Percentiles rank a stretch among this genome's conserved stretches.
phyloP scores from a whole-genome alignment of 2,329 filamentous ascomycete genomes.

The Fusarium incarnatum region DNA sequence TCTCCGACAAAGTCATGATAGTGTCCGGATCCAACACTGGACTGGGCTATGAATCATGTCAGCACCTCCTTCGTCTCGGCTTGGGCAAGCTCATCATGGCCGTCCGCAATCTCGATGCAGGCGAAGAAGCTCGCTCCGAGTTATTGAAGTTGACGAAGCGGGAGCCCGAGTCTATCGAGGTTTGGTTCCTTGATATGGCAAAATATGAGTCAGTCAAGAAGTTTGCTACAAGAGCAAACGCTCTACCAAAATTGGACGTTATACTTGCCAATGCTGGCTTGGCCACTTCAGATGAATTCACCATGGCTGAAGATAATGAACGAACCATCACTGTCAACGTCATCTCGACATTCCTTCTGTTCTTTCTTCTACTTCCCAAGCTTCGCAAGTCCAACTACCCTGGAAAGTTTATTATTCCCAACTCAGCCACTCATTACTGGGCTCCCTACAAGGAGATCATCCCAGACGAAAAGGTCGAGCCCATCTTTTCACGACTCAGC shows the following conservation, averaged over 20 bases:
- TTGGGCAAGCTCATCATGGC: slow-evolving; percentile 53
- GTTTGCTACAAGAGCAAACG: slow-evolving; percentile 49
- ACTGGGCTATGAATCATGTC: slow-evolving; percentile 54
- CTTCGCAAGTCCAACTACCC: slow-evolving; percentile 39
- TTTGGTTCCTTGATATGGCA: slow-evolving; percentile 62
- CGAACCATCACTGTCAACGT: slow-evolving; percentile 55
- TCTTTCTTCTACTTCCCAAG: slow-evolving; percentile 40
- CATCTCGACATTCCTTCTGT: slow-evolving; percentile 40
- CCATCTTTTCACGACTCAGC: slow-evolving; percentile 49
- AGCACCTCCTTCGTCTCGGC: slow-evolving; percentile 50
- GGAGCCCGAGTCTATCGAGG: slow-evolving; percentile 49
- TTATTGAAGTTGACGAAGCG: slow-evolving; percentile 41
- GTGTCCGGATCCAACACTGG: slow-evolving; percentile 57
- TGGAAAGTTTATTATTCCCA: slow-evolving; percentile 38
- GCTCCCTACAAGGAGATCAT: slow-evolving; percentile 42
- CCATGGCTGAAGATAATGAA: slow-evolving; percentile 59
- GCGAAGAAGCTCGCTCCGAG: slow-evolving; percentile 54
- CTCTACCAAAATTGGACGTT: slow-evolving; percentile 57
- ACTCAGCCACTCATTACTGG: slow-evolving; percentile 45
- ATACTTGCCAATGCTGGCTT: slow-evolving; percentile 59
- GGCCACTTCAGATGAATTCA: slow-evolving; percentile 50
- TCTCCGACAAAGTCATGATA: slow-evolving; percentile 49
- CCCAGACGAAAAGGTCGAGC: background rate
- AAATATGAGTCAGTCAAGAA: slow-evolving; percentile 58
- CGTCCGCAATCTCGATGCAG: slow-evolving; percentile 53